Base-by-base conservation (phyloP, 192 early-diverging fungal genomes). In the Gryganskiella cystojenkinii region DNA sequence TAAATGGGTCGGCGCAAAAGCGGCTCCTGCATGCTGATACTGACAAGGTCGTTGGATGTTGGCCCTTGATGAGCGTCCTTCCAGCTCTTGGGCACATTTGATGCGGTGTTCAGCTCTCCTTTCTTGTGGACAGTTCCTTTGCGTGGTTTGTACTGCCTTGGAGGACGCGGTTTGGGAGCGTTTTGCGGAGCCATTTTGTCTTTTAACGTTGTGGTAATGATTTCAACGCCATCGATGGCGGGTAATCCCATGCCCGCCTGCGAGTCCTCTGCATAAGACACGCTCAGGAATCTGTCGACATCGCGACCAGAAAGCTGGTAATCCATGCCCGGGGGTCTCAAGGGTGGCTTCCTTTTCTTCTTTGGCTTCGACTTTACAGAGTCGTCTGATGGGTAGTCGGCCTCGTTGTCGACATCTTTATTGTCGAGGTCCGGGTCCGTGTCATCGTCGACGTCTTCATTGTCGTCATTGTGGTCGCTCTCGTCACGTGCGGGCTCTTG, bases 1-100 rank as follows among this genome's bases (percentile, higher is more conserved):
- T 78, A 78, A 10, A 78, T 56, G 0, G 59, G 40, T 2, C 28
- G 8, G 31, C 24, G 10, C 30, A 78, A 33, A 47, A 42, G 11
- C 11, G 59, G 60, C 33, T 63, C 61, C 6, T 57, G 37, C 74
- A 78, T 78, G 59, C 74, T 69, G 10, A 78, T 61, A 53, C 63
- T 22, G 22, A 30, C 46, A 27, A 78, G 20, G 34, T 78, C 74
- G 13, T 53, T 30, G 0, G 49, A 57, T 10, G 74, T 69, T 10
- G 74, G 74, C 24, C 53, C 74, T 19, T 78, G 60, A 51, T 64
- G 62, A 0, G 74, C 46, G 3, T 13, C 3, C 45, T 53, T 78
- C 74, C 74, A 78, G 10, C 20, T 43, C 0, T 4, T 0, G 3
- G 74, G 74, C 0, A 68, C 27, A 14, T 13, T 20, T 7, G 62